Percentiles rank a stretch among this genome's conserved stretches.
Evolutionary conservation across 2,329 filamentous ascomycete species (phyloP).

Genomic region (Colletotrichum sp.): DNA sequence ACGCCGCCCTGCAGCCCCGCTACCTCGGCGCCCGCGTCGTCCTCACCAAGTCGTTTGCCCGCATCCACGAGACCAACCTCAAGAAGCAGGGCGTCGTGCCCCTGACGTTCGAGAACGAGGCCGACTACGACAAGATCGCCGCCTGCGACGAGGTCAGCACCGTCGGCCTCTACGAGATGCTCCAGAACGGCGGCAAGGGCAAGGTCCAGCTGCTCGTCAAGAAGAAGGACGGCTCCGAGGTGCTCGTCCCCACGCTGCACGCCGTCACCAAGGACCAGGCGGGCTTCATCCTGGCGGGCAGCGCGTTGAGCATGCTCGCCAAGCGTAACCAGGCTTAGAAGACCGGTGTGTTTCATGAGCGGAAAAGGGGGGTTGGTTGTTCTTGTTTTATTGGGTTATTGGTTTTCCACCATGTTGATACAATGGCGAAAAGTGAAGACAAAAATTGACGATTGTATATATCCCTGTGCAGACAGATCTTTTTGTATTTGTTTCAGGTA

Average conservation of each 20-base stretch:
- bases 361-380: not conserved
- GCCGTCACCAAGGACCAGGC: conserved; percentile 90
- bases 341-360: not conserved
- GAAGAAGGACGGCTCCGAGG: conserved; percentile 64
- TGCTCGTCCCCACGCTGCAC: conserved; percentile 81
- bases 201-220: conserved; percentile 75
- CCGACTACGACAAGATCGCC: conserved; percentile 83
- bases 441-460: conserved; percentile 8
- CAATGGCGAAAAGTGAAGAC: not conserved
- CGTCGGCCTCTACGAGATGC: conserved; percentile 81
- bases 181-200: conserved; percentile 78
- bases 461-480: not conserved
- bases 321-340: conserved; percentile 44
- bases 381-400: not conserved
- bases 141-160: conserved; percentile 87
- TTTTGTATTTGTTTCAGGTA: not conserved
- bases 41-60: conserved; percentile 84
- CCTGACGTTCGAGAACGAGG: conserved; percentile 86
- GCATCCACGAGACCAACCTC: conserved; percentile 94
- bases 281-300: conserved; percentile 90
- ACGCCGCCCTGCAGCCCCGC: conserved; percentile 88
- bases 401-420: not conserved
- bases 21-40: conserved; percentile 88
- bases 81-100: conserved; percentile 98
- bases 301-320: conserved; percentile 88